These are phyloP conservation scores for Akanthomyces lecanii DNA, from an alignment of 2,329 filamentous ascomycete genomes.

Conservation along the genomic window DNA sequence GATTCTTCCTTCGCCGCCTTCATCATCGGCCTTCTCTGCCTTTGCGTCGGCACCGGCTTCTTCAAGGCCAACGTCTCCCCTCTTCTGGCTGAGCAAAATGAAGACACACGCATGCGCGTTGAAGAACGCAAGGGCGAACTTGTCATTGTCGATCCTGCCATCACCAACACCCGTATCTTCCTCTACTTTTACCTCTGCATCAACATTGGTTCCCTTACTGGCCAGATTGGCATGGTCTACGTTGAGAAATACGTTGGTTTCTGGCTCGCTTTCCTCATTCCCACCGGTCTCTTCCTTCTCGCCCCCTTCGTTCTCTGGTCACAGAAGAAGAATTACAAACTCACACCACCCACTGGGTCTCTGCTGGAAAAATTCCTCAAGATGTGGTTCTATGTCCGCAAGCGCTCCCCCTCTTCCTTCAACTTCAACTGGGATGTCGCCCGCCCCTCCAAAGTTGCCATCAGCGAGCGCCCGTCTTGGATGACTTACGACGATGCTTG, in stretches of 20 bases:
- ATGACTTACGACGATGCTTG: conserved; percentile 81
- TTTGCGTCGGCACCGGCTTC: conserved; percentile 66
- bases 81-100: conserved; percentile 67
- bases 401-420: conserved; percentile 59
- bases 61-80: conserved; percentile 79
- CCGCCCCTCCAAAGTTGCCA: conserved; percentile 61
- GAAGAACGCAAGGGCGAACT: conserved; percentile 56
- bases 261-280: conserved; percentile 67
- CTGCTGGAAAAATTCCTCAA: conserved; percentile 63
- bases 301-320: conserved; percentile 59
- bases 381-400: conserved; percentile 57
- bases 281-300: conserved; percentile 59
- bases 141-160: conserved; percentile 65
- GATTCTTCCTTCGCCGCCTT: conserved; percentile 61
- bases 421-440: conserved; percentile 63
- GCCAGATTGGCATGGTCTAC: conserved; percentile 62
- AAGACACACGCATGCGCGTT: conserved; percentile 53
- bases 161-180: conserved; percentile 65
- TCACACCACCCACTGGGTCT: conserved; percentile 65
- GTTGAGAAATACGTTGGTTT: conserved; percentile 73
- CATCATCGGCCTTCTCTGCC: conserved; percentile 57
- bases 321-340: conserved; percentile 57
- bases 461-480: conserved; percentile 57
- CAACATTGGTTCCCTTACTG: conserved; percentile 60
- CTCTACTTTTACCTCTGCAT: conserved; percentile 57